A percentile compares a stretch with the other conserved stretches of the same genome.
Evolutionary conservation across 345 rosid species (phyloP).

Genomic region (Abelmoschus esculentus): DNA sequence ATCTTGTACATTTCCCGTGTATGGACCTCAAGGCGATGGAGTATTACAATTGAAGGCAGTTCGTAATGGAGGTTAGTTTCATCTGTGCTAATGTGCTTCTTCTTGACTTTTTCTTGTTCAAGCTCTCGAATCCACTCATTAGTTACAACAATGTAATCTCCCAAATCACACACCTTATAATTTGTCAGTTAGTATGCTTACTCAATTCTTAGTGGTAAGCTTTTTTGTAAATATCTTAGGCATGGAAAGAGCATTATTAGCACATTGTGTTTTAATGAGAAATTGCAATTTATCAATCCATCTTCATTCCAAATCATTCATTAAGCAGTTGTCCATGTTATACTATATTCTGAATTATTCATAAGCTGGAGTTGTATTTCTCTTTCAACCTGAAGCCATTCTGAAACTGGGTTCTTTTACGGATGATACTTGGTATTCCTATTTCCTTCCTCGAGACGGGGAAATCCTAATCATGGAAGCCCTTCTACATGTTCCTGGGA

Average conservation of each 20-base stretch:
- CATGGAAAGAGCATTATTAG: not conserved
- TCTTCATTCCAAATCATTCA: not conserved
- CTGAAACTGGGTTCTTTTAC: constrained; percentile 12
- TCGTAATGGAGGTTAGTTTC: constrained; percentile 53
- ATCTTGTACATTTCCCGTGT: constrained; percentile 90
- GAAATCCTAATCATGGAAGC: constrained; percentile 87
- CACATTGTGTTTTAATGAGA: not conserved
- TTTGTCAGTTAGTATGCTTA: not conserved
- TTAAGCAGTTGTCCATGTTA: not conserved
- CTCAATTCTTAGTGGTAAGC: not conserved
- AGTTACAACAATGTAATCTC: not conserved
- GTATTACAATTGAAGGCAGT: constrained; percentile 81
- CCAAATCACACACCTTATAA: not conserved
- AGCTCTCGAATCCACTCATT: not conserved
- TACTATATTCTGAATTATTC: not conserved
- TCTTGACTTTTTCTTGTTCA: not conserved
- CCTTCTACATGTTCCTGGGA: constrained; percentile 66
- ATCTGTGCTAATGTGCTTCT: not conserved
- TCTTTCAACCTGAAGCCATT: not conserved
- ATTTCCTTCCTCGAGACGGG: constrained; percentile 57
- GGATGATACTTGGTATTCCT: constrained; percentile 53
- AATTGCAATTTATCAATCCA: not conserved
- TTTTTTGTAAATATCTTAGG: not conserved
- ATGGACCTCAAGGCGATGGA: constrained; percentile 71
- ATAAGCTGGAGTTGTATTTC: no score